These are phyloP conservation scores for Cyclanthera cordifolia DNA, from an alignment of 306 rosid species.

Conservation along the genomic window DNA sequence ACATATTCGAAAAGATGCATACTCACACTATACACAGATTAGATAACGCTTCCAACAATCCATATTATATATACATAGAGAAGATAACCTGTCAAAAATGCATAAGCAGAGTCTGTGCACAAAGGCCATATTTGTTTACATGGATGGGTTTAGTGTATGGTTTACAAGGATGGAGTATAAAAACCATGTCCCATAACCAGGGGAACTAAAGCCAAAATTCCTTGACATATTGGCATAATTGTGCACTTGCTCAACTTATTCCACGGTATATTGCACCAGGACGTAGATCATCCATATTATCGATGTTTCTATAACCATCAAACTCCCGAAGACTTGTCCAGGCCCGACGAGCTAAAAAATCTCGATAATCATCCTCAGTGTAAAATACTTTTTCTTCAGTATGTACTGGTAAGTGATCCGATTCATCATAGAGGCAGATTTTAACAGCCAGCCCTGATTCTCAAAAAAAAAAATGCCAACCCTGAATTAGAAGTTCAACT, in stretches of 20 bases:
- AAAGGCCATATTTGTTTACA: slow-evolving; percentile 10
- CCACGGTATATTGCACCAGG: slow-evolving; percentile 85
- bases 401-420: slow-evolving; percentile 67
- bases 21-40: slow-evolving; percentile 1
- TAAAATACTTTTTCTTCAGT: slow-evolving; percentile 75
- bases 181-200: slow-evolving; percentile 1
- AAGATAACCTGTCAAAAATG: slow-evolving; percentile 11
- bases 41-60: not conserved
- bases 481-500: slow-evolving; percentile 43
- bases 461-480: slow-evolving; percentile 24
- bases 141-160: not conserved
- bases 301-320: slow-evolving; percentile 68
- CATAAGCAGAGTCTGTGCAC: slow-evolving; percentile 4
- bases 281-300: slow-evolving; percentile 82
- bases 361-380: slow-evolving; percentile 80
- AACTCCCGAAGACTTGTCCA: slow-evolving; percentile 75
- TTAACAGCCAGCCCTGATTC: slow-evolving; percentile 68
- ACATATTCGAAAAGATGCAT: not conserved
- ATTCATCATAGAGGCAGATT: slow-evolving; percentile 65
- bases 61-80: slow-evolving; percentile 5
- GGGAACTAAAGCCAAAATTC: slow-evolving; percentile 1
- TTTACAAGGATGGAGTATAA: slow-evolving; percentile 8
- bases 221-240: not conserved
- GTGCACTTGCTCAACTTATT: slow-evolving; percentile 35
- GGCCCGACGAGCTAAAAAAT: slow-evolving; percentile 60